These are phyloP conservation scores for Astrothelium subdiscretum DNA, from an alignment of 495 filamentous ascomycete genomes.

Conservation along the genomic window DNA sequence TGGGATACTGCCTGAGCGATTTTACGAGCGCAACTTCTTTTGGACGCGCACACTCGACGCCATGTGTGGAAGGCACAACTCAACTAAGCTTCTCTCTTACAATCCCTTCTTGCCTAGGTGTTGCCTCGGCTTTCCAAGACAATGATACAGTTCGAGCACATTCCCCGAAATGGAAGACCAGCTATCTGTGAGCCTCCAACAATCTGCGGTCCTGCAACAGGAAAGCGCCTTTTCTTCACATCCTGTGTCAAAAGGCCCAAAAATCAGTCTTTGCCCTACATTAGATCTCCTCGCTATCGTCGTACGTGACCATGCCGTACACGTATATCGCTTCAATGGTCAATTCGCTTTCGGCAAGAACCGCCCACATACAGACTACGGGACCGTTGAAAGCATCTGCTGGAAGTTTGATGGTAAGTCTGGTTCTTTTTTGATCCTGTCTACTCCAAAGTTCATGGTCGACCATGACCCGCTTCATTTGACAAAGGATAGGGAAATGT, in stretches of 20 bases:
- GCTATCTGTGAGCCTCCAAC: not conserved
- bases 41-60: too few species aligned
- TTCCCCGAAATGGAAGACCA: not conserved
- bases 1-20: not conserved
- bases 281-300: not conserved
- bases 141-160: not conserved
- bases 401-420: constrained; percentile 73
- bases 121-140: not conserved
- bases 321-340: constrained; percentile 57
- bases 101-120: not conserved
- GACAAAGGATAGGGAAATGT: constrained; percentile 45
- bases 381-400: constrained; percentile 39
- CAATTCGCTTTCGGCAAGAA: constrained; percentile 55
- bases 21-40: too few species aligned
- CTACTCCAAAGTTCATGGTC: not conserved
- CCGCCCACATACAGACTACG: constrained; percentile 24
- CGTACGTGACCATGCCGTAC: constrained; percentile 20
- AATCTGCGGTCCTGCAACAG: too few species aligned
- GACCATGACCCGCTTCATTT: not conserved
- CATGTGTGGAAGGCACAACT: not conserved
- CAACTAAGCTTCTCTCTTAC: not conserved
- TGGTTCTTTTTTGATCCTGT: not conserved
- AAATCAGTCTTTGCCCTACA: not conserved
- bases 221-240: not conserved
- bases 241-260: not conserved